phyloP scores from a whole-genome alignment of 768 basidiomycete genomes.

The Boletus patriciae region DNA sequence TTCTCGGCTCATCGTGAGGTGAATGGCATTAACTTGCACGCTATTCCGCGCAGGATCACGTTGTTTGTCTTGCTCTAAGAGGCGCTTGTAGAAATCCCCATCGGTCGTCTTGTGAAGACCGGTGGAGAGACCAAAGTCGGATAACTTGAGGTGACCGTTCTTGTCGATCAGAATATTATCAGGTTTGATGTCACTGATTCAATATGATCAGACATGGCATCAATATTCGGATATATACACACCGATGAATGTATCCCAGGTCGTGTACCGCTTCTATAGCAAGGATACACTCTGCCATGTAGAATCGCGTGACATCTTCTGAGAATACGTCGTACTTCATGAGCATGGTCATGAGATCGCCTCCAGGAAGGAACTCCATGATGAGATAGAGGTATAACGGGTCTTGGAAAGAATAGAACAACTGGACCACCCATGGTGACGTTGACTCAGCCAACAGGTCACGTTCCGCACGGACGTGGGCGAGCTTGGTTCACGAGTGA shows the following conservation, averaged over 20 bases:
- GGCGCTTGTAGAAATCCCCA: conserved; percentile 88
- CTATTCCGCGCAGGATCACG: conserved; percentile 78
- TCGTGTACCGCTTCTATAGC: conserved; percentile 98
- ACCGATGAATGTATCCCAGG: conserved; percentile 99
- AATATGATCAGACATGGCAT: not conserved
- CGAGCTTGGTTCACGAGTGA: conserved; percentile 56
- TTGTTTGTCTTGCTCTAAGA: conserved; percentile 77
- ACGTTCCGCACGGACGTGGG: conserved; percentile 95
- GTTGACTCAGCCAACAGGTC: conserved; percentile 96
- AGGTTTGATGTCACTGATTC: conserved; percentile 91
- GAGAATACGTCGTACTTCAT: conserved; percentile 99
- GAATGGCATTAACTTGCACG: conserved; percentile 97
- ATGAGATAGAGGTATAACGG: conserved; percentile 93
- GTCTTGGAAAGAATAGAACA: conserved; percentile 99
- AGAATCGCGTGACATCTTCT: conserved; percentile 97
- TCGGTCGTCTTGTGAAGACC: conserved; percentile 97
- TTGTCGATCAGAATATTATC: conserved; percentile 99
- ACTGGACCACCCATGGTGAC: conserved; percentile 95
- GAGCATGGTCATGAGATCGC: conserved; percentile 99
- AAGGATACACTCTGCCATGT: conserved; percentile 97
- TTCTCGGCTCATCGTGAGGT: conserved; percentile 94
- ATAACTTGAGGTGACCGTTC: conserved; percentile 94
- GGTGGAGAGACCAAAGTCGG: conserved; percentile 97
- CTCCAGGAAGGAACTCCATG: conserved; percentile 91
- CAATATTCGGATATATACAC: conserved; percentile 25